phyloP scores from a whole-genome alignment of 495 filamentous ascomycete species.

The Tuber melanosporum region DNA sequence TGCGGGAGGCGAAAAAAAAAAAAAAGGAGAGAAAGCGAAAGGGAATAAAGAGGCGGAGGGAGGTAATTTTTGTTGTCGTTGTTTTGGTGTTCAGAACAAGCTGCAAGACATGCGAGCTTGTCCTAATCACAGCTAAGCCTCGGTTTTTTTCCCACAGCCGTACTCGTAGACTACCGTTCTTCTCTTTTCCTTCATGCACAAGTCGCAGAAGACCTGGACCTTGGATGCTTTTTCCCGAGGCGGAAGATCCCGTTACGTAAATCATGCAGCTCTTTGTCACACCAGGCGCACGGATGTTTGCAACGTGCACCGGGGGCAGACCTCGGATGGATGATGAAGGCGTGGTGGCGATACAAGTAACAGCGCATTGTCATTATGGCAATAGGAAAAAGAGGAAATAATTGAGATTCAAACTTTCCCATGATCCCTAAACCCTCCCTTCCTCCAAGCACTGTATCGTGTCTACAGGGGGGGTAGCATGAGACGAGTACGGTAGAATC shows the following conservation, averaged over 20 bases:
- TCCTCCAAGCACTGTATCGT: background rate
- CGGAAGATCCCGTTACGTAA: conserved; percentile 6
- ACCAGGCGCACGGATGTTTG: conserved; percentile 1
- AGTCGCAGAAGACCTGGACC: background rate
- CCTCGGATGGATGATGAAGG: background rate
- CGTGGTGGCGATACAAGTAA: background rate
- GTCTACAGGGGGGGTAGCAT: background rate
- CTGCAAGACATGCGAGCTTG: background rate
- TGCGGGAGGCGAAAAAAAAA: background rate
- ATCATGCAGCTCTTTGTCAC: background rate
- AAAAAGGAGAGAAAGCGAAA: background rate
- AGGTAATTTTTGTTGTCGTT: background rate
- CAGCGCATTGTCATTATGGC: background rate
- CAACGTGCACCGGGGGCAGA: background rate
- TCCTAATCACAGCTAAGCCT: background rate
- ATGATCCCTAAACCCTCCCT: background rate
- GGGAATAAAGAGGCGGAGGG: background rate
- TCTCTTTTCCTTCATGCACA: background rate
- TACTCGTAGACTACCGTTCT: no score
- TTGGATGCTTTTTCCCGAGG: conserved; percentile 1
- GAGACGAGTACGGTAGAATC: background rate
- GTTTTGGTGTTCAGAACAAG: background rate
- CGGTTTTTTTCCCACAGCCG: background rate
- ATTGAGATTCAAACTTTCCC: background rate
- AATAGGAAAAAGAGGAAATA: background rate